Conservation (phyloP, 495 filamentous ascomycete genomes). For the Penicillium paxilli region DNA sequence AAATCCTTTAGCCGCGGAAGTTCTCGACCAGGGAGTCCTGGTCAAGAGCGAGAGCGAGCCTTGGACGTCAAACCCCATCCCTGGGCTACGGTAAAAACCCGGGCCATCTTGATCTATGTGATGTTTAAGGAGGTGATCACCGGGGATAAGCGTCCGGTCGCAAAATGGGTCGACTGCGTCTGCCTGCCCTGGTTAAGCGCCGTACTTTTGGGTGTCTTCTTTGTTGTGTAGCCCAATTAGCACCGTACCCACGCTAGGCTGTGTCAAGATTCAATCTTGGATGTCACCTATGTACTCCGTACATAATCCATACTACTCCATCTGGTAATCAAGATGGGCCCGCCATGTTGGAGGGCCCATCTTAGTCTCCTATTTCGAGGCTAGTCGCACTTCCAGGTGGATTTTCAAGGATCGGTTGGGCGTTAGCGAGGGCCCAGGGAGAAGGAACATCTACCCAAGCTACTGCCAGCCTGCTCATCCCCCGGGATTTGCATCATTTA, state of each 20-base stretch:
- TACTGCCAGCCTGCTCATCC: conserved; percentile 26
- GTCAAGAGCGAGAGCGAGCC: conserved; percentile 26
- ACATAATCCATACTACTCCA: too few species aligned
- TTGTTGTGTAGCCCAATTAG: conserved; percentile 10
- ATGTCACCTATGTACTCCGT: neutral
- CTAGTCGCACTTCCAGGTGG: neutral
- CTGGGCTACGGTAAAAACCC: neutral
- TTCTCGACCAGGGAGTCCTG: conserved; percentile 5
- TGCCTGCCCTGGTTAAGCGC: conserved; percentile 16
- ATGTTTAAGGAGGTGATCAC: neutral
- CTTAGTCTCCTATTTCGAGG: neutral
- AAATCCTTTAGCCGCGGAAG: neutral
- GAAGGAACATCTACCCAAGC: conserved; percentile 22
- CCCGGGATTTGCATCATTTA: conserved; percentile 17
- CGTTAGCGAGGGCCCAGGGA: conserved; percentile 11
- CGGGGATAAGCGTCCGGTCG: conserved; percentile 5
- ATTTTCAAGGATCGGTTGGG: neutral
- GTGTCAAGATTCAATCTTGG: neutral
- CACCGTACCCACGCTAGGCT: neutral
- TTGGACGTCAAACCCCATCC: neutral
- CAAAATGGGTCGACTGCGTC: conserved; percentile 13
- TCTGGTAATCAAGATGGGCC: neutral
- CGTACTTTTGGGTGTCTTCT: conserved; percentile 21
- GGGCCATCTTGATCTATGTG: neutral
- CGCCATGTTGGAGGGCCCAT: neutral